A percentile compares a stretch with the other conserved stretches of the same genome.
These are phyloP conservation scores for Phytophthora rubi DNA, from an alignment of 352 stramenopile genomes.

Conservation along the genomic window DNA sequence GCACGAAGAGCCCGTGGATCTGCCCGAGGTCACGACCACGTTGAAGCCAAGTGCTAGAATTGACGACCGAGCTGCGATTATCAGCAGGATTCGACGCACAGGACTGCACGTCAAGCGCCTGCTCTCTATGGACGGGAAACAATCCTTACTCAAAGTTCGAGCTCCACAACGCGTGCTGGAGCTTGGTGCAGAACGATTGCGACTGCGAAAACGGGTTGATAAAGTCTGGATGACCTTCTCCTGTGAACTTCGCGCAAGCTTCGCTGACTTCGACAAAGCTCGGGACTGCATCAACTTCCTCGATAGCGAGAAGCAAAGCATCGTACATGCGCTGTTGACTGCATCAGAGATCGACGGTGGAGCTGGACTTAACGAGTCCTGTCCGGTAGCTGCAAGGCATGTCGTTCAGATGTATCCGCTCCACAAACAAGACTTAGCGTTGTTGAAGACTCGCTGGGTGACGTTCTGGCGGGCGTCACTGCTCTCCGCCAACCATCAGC, in stretches of 20 bases:
- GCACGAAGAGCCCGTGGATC: conserved; percentile 62
- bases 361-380: conserved; percentile 77
- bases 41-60: conserved; percentile 23
- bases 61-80: conserved; percentile 42
- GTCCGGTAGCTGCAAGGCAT: conserved; percentile 61
- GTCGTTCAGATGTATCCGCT: conserved; percentile 90
- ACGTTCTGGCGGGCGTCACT: conserved; percentile 71
- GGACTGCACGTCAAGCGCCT: conserved; percentile 78
- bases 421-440: conserved; percentile 81
- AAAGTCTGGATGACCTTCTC: conserved; percentile 86
- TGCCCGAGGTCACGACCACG: conserved; percentile 22
- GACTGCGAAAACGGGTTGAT: conserved; percentile 75
- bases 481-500: conserved; percentile 20
- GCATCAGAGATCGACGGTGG: conserved; percentile 46
- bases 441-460: conserved; percentile 76
- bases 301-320: conserved; percentile 84
- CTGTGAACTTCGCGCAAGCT: conserved; percentile 65
- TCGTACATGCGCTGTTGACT: conserved; percentile 75
- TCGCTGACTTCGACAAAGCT: conserved; percentile 64
- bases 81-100: conserved; percentile 62
- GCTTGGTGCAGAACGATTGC: conserved; percentile 67
- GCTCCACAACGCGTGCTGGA: conserved; percentile 73
- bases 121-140: conserved; percentile 73
- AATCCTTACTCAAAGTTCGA: conserved; percentile 82
- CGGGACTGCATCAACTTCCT: conserved; percentile 61